Conservation (phyloP, 331 rosid genomes). For the Saraca asoca region DNA sequence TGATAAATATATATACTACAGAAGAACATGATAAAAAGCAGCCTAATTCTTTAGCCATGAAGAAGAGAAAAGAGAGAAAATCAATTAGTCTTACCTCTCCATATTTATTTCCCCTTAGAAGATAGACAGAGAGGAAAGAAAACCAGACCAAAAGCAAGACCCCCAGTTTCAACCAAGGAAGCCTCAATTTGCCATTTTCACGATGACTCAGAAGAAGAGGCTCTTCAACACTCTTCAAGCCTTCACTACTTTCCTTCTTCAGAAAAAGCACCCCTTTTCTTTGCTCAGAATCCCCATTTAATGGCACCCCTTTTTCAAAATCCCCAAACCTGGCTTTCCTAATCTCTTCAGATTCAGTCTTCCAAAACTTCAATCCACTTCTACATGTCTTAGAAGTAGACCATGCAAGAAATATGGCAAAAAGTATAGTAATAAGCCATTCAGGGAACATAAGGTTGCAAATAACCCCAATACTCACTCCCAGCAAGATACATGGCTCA, state of each 20-base stretch:
- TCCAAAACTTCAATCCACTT: slow-evolving; percentile 61
- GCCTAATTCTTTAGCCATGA: not conserved
- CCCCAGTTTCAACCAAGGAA: slow-evolving; percentile 75
- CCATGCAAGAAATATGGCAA: slow-evolving; percentile 82
- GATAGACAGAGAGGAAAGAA: slow-evolving; percentile 66
- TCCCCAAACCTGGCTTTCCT: slow-evolving; percentile 36
- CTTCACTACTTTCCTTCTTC: slow-evolving; percentile 35
- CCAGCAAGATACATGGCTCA: slow-evolving; percentile 76
- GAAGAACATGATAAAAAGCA: too few species aligned
- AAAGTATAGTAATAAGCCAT: slow-evolving; percentile 68
- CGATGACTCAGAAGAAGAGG: slow-evolving; percentile 50
- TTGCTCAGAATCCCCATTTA: slow-evolving; percentile 30
- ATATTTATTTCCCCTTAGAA: slow-evolving; percentile 73
- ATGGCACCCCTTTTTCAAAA: slow-evolving; percentile 37
- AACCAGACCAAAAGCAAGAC: slow-evolving; percentile 71
- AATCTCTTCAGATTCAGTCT: slow-evolving; percentile 54
- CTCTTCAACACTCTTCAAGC: slow-evolving; percentile 35
- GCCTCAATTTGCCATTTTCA: slow-evolving; percentile 30
- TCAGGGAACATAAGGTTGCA: slow-evolving; percentile 81
- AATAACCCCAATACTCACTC: slow-evolving; percentile 83
- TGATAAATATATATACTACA: too few species aligned
- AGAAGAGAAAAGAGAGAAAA: not conserved
- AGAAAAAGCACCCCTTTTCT: slow-evolving; percentile 23
- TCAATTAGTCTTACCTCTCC: slow-evolving; percentile 52
- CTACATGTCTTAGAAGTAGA: slow-evolving; percentile 67